A percentile compares a stretch with the other conserved stretches of the same genome.
These are phyloP conservation scores for Pseudozyma flocculosa DNA, from an alignment of 1,284 basidiomycete species.

Conservation along the genomic window DNA sequence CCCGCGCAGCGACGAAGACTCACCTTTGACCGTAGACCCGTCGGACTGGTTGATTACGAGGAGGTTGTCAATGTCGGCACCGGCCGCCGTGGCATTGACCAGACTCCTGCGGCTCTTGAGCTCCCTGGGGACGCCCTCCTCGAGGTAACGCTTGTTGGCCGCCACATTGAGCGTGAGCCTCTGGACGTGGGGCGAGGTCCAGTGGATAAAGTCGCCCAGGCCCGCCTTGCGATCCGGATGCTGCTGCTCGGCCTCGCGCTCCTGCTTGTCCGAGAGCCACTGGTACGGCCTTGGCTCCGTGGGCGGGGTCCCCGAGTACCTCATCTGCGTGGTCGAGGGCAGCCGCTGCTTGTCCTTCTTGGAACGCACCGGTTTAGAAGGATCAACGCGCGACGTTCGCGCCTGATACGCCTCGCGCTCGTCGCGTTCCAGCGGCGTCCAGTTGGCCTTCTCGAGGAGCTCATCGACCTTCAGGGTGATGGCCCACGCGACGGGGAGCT, in stretches of 20 bases:
- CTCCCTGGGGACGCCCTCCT: conserved; percentile 18
- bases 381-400: conserved; percentile 2
- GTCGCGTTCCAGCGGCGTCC: conserved; percentile 19
- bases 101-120: conserved; percentile 18
- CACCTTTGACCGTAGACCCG: not conserved
- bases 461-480: conserved; percentile 14
- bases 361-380: not conserved
- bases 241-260: conserved; percentile 11
- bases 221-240: conserved; percentile 27
- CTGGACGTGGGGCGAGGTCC: conserved; percentile 28
- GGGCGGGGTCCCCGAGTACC: conserved; percentile 1
- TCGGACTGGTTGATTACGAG: not conserved
- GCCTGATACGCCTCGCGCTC: conserved; percentile 20
- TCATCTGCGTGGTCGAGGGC: not conserved
- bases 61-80: conserved; percentile 7
- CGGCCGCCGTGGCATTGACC: conserved; percentile 11
- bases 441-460: conserved; percentile 15
- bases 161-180: conserved; percentile 23
- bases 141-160: conserved; percentile 24
- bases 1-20: not conserved
- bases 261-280: conserved; percentile 4
- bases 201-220: conserved; percentile 22
- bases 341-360: conserved; percentile 2
- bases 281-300: conserved; percentile 16
- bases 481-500: conserved; percentile 11